Percentiles rank a stretch among this genome's conserved stretches.
These are phyloP conservation scores for Papiliotrema laurentii DNA, from an alignment of 1,284 basidiomycete genomes.

Conservation along the genomic window DNA sequence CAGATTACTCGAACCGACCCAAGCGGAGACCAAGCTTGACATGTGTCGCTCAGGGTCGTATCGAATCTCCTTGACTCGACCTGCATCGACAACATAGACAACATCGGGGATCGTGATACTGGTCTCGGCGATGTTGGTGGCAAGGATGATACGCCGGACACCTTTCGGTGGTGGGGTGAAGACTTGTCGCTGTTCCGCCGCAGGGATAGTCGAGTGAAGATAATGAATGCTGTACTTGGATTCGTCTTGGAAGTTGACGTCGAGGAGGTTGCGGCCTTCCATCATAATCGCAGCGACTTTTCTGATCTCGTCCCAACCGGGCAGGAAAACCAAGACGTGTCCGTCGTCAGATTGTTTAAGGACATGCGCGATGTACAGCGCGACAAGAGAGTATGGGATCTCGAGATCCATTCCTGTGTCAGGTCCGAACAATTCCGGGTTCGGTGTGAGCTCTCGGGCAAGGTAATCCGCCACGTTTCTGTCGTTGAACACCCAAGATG, in stretches of 20 bases:
- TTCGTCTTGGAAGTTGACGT: slow-evolving; percentile 60
- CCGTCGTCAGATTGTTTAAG: slow-evolving; percentile 71
- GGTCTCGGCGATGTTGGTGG: slow-evolving; percentile 96
- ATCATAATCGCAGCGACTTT: slow-evolving; percentile 67
- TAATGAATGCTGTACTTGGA: slow-evolving; percentile 72
- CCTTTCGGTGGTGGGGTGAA: slow-evolving; percentile 75
- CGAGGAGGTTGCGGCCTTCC: slow-evolving; percentile 53
- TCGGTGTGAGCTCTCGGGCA: slow-evolving; percentile 61
- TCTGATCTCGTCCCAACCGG: slow-evolving; percentile 71
- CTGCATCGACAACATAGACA: slow-evolving; percentile 89
- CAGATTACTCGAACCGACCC: slow-evolving; percentile 89
- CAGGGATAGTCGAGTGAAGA: slow-evolving; percentile 84
- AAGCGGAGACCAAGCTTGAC: slow-evolving; percentile 79
- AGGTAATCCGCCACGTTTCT: slow-evolving; percentile 75
- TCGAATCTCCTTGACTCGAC: slow-evolving; percentile 81
- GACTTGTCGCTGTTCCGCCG: slow-evolving; percentile 84
- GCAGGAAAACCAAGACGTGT: slow-evolving; percentile 78
- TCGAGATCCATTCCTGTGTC: slow-evolving; percentile 59
- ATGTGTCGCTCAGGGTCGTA: slow-evolving; percentile 87
- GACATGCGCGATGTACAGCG: slow-evolving; percentile 74
- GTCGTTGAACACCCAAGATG: slow-evolving; percentile 65
- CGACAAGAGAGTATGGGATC: slow-evolving; percentile 76
- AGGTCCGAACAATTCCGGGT: slow-evolving; percentile 28
- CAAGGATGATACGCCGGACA: slow-evolving; percentile 79
- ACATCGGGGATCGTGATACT: slow-evolving; percentile 95